Evolutionary conservation across 306 rosid species (phyloP), one percentile per base, ranked within the genome.

Genomic region (Pueraria montana): DNA sequence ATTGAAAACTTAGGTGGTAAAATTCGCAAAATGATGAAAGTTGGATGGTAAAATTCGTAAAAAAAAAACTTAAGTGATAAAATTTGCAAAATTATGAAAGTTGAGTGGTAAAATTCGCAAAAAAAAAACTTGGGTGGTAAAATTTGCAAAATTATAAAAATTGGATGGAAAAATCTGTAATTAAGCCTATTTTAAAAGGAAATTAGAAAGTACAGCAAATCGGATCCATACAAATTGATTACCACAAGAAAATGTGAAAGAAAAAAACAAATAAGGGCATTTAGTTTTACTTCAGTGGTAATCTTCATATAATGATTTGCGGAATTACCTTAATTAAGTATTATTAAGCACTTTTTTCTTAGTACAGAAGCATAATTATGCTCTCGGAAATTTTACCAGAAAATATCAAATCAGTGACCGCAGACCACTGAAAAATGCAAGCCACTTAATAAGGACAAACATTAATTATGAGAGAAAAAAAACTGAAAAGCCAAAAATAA

Each of bases 231-330:
- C 83, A 83, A 72, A 83, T 86, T 55, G 58, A 78, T 71, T 20
- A 64, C 81, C 71, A 58, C 55, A 55, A 70, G 14, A 58, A 63
- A 53, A 64, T 21, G 59, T 14, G 26, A 80, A 86, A 52, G 11
- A 20, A 56, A 42, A 67, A 42, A 13, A 50, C 43, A 40, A 61
- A 58, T 8, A 21, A 58, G 30, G 80, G 52, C 23, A 50, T 78
- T 40, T 80, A 20, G 82, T 84, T 68, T 87, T 27, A 70, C 91
- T 88, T 85, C 84, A 61, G 76, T 56, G 11, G 73, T 76, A 77
- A 89, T 84, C 86, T 85, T 80, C 89, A 72, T 74, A 79, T 63
- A 84, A 80, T 88, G 73, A 89, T 86, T 75, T 82, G 55, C 49
- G 21, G 30, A 34, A 34, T 56, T 55, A 66, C 71, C 79, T 63